Evolutionary conservation across 768 basidiomycete genomes (phyloP).

Genomic region (Xerocomellus amylosporus): DNA sequence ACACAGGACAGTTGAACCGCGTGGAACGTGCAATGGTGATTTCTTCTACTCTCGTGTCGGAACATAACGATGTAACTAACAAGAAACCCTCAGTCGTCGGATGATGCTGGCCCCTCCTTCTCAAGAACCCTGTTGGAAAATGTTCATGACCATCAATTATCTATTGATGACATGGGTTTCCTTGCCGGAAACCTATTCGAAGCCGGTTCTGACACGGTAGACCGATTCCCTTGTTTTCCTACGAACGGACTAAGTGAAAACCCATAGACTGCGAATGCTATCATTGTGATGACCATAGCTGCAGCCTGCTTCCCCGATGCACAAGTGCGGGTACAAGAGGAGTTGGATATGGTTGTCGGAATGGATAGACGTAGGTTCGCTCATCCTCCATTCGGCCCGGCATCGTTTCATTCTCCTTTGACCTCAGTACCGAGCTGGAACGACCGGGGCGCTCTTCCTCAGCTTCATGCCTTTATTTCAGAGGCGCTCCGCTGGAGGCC

Average conservation of each 20-base stretch:
- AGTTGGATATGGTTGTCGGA: conserved; percentile 52
- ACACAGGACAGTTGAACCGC: conserved; percentile 45
- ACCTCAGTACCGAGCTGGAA: conserved; percentile 36
- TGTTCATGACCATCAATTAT: conserved; percentile 44
- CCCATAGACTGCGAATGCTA: not conserved
- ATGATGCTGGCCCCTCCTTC: conserved; percentile 36
- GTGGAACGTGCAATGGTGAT: conserved; percentile 45
- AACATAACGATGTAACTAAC: not conserved
- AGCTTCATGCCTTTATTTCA: conserved; percentile 37
- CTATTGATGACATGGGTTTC: conserved; percentile 53
- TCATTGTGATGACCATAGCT: conserved; percentile 48
- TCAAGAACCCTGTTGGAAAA: conserved; percentile 53
- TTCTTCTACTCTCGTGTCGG: not conserved
- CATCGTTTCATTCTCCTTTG: not conserved
- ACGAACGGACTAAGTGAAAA: not conserved
- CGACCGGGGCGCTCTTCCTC: conserved; percentile 34
- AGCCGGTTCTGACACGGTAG: conserved; percentile 56
- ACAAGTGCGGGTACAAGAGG: conserved; percentile 47
- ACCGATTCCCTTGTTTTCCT: not conserved
- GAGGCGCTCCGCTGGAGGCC: conserved; percentile 41
- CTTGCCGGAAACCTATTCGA: conserved; percentile 60
- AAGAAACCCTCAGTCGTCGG: conserved; percentile 6
- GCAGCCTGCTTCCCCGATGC: conserved; percentile 53
- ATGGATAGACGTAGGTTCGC: conserved; percentile 26
- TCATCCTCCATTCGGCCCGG: not conserved